Conservation (phyloP, 352 stramenopile species). For the Pythium rhizo-oryzae region DNA sequence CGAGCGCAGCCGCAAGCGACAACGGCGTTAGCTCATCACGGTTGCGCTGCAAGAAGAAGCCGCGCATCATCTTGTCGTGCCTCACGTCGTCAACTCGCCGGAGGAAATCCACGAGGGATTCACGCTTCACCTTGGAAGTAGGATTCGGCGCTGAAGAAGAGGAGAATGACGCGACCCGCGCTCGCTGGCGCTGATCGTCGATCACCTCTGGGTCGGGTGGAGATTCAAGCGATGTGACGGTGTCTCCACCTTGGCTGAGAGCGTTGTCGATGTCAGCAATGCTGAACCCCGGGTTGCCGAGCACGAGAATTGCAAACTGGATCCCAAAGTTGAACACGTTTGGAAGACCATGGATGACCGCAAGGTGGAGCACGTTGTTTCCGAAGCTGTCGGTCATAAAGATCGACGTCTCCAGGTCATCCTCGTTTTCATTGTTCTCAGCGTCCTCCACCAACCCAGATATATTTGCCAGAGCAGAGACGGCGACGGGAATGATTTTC, state of each 20-base stretch:
- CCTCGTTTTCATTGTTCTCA: neutral
- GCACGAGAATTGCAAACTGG: constrained; percentile 43
- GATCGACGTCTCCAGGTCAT: constrained; percentile 36
- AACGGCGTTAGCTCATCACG: constrained; percentile 55
- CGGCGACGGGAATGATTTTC: constrained; percentile 6
- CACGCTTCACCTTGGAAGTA: neutral
- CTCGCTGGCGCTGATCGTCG: constrained; percentile 13
- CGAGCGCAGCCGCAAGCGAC: constrained; percentile 55
- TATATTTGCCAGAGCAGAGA: neutral
- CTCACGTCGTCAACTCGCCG: constrained; percentile 31
- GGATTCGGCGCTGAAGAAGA: neutral
- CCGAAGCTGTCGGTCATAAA: constrained; percentile 57
- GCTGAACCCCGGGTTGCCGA: constrained; percentile 19
- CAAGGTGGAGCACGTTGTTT: constrained; percentile 66
- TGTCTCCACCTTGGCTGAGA: neutral
- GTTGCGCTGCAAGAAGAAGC: constrained; percentile 55
- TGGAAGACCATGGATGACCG: constrained; percentile 57
- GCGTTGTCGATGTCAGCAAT: neutral
- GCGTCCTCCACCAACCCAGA: neutral
- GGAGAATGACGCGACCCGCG: constrained; percentile 17
- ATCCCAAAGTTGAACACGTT: constrained; percentile 65
- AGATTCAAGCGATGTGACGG: neutral
- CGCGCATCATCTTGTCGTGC: constrained; percentile 36
- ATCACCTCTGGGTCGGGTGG: neutral
- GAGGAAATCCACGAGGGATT: constrained; percentile 41